Evolutionary conservation across 2,329 filamentous ascomycete species (phyloP).

Genomic region (Curvularia verruculosa): DNA sequence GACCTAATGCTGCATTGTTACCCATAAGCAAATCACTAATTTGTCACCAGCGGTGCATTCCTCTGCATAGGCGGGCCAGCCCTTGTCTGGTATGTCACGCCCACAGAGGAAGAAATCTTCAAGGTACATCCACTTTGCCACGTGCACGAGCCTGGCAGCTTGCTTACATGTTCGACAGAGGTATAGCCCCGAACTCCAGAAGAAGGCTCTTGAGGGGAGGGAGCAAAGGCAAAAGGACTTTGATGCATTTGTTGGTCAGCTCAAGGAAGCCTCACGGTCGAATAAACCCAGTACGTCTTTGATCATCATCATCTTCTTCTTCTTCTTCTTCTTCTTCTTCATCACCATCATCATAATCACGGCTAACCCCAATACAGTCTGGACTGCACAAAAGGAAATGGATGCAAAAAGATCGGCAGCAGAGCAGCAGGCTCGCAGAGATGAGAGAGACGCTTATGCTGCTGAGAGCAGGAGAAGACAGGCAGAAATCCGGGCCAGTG

Average conservation of each 20-base stretch:
- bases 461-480: conserved; percentile 42
- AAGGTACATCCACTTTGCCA: conserved; percentile 51
- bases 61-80: conserved; percentile 85
- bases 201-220: conserved; percentile 80
- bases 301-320: no score
- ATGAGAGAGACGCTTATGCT: conserved; percentile 39
- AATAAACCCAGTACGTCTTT: conserved; percentile 79
- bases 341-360: no score
- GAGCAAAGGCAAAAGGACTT: conserved; percentile 82
- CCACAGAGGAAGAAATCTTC: conserved; percentile 91
- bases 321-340: no score
- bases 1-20: conserved; percentile 14
- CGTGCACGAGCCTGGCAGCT: conserved; percentile 14
- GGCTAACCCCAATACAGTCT: conserved; percentile 38
- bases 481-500: conserved; percentile 44
- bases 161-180: conserved; percentile 53
- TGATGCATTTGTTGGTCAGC: conserved; percentile 79
- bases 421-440: conserved; percentile 35
- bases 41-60: conserved; percentile 64
- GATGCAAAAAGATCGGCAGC: conserved; percentile 38
- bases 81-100: conserved; percentile 77
- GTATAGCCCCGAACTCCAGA: conserved; percentile 95
- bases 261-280: conserved; percentile 90
- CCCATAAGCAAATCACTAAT: conserved; percentile 27
- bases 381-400: conserved; percentile 44